Conservation (phyloP, 768 basidiomycete genomes). For the Boletus huronensis region DNA sequence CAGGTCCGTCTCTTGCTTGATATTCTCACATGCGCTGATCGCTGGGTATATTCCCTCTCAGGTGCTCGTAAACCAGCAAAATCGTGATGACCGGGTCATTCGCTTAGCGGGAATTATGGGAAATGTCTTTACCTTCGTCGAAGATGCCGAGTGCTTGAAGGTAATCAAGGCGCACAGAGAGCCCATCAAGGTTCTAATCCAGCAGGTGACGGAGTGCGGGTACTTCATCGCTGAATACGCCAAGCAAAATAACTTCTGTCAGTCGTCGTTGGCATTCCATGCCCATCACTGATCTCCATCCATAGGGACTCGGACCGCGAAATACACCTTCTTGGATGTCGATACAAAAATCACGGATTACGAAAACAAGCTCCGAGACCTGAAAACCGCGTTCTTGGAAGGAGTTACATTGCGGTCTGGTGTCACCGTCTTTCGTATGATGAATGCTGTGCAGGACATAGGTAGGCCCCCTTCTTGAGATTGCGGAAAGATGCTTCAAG, state of each 20-base stretch:
- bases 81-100: constrained; percentile 14
- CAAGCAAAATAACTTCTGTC: constrained; percentile 17
- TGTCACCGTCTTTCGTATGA: constrained; percentile 20
- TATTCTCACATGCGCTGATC: neutral
- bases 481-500: neutral
- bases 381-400: constrained; percentile 16
- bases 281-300: neutral
- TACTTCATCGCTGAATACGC: constrained; percentile 24
- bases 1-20: constrained; percentile 2
- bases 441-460: constrained; percentile 9
- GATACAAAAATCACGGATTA: constrained; percentile 18
- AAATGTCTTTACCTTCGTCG: constrained; percentile 11
- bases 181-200: constrained; percentile 11
- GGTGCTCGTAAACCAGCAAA: constrained; percentile 19
- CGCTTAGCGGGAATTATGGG: constrained; percentile 18
- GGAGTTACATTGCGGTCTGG: constrained; percentile 15
- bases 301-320: constrained; percentile 14
- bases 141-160: constrained; percentile 9
- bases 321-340: constrained; percentile 17
- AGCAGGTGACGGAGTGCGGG: constrained; percentile 22
- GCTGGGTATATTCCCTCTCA: neutral
- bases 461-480: neutral
- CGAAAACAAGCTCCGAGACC: constrained; percentile 16
- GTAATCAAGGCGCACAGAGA: constrained; percentile 5
- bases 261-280: neutral